Evolutionary conservation across 306 rosid genomes (phyloP).

Genomic region (Herpetospermum pedunculosum): DNA sequence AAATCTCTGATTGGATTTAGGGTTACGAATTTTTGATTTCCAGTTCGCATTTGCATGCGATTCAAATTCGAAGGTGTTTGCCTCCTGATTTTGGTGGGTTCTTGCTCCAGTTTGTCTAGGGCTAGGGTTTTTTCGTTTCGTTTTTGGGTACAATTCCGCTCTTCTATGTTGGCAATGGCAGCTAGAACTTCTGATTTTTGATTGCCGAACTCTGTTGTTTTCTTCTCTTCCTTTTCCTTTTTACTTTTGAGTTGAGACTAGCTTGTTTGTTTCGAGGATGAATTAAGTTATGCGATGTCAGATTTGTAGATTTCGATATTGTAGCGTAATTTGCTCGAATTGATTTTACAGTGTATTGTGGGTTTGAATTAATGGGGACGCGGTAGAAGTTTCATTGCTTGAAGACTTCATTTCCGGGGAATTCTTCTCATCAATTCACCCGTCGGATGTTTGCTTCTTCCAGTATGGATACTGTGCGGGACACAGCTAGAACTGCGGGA

Average conservation of each 20-base stretch:
- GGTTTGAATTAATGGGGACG: constrained; percentile 23
- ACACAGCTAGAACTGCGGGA: constrained; percentile 42
- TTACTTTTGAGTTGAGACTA: not conserved
- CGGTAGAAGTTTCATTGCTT: constrained; percentile 23
- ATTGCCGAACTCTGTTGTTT: constrained; percentile 4
- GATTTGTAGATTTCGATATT: constrained; percentile 14
- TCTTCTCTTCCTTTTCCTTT: not conserved
- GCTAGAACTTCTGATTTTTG: constrained; percentile 1
- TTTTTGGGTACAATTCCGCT: not conserved
- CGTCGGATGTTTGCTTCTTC: constrained; percentile 40
- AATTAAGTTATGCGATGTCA: not conserved
- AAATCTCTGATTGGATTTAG: constrained; percentile 21
- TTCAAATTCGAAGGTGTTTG: constrained; percentile 23
- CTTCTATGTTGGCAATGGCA: not conserved
- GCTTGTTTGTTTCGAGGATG: not conserved
- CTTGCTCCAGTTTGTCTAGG: constrained; percentile 20
- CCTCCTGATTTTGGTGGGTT: constrained; percentile 27
- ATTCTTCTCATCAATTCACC: not conserved
- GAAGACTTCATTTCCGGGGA: constrained; percentile 25
- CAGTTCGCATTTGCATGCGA: constrained; percentile 7
- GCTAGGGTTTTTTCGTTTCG: constrained; percentile 34
- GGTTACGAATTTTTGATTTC: constrained; percentile 30
- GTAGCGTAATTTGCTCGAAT: constrained; percentile 30
- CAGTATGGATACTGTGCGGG: constrained; percentile 57
- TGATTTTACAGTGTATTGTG: constrained; percentile 16